Percentiles rank a stretch among this genome's conserved stretches.
These are phyloP conservation scores for Trichoderma virens DNA, from an alignment of 495 filamentous ascomycete genomes.

Conservation along the genomic window DNA sequence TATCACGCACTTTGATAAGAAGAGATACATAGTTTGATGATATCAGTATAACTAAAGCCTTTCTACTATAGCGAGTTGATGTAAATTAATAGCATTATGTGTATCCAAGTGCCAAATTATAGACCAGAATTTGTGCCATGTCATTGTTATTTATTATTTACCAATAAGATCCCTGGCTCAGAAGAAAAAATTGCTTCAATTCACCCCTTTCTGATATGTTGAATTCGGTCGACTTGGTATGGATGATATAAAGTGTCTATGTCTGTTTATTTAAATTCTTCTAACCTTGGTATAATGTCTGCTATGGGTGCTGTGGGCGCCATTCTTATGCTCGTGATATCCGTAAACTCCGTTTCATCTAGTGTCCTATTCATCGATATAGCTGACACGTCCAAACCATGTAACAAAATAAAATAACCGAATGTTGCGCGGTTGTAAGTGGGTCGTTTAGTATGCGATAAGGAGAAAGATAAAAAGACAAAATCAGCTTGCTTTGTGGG, in stretches of 20 bases:
- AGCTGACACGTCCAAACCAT: neutral
- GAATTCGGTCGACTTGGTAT: no score
- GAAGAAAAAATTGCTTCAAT: no score
- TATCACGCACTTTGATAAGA: no score
- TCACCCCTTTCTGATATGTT: no score
- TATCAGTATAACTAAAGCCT: no score
- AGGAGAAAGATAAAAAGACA: neutral
- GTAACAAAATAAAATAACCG: neutral
- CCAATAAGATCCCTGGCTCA: no score
- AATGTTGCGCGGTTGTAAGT: neutral
- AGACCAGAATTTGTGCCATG: no score
- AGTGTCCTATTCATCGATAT: neutral
- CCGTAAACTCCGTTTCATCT: slow-evolving; percentile 7
- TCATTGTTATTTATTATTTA: no score
- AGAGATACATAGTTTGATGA: no score
- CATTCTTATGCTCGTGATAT: slow-evolving; percentile 3
- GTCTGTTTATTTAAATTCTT: neutral
- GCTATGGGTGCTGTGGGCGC: neutral
- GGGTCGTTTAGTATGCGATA: neutral
- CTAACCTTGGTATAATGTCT: slow-evolving; percentile 8
- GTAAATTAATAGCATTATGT: no score
- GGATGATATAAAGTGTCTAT: neutral
- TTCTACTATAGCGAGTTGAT: no score
- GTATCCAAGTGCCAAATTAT: no score
- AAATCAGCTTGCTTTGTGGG: neutral